Percentiles rank a stretch among this genome's conserved stretches.
These are phyloP conservation scores for Colletotrichum coccodes DNA, from an alignment of 2,329 filamentous ascomycete genomes.

Conservation along the genomic window DNA sequence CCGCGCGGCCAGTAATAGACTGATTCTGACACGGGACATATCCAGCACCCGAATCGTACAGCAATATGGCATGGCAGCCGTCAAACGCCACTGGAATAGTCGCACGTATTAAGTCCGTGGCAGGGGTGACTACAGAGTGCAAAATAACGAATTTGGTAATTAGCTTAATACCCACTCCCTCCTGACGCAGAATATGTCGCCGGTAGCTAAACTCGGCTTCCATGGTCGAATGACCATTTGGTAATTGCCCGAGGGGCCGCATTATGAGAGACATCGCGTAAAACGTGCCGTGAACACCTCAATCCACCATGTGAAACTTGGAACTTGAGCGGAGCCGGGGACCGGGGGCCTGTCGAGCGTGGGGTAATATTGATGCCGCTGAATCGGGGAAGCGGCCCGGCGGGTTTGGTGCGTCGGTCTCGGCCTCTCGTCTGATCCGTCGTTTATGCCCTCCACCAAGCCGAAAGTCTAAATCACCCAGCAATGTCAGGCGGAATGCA, in stretches of 20 bases:
- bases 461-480: conserved; percentile 13
- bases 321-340: background rate
- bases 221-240: background rate
- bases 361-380: background rate
- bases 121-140: too few species aligned
- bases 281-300: conserved; percentile 9
- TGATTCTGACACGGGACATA: background rate
- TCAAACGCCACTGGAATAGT: background rate
- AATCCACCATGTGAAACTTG: conserved; percentile 12
- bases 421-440: conserved; percentile 20
- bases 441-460: conserved; percentile 24
- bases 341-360: background rate
- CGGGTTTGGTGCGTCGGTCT: background rate
- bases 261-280: background rate
- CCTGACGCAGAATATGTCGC: background rate
- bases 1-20: background rate
- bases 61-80: background rate
- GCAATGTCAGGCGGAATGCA: background rate
- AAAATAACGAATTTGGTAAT: background rate
- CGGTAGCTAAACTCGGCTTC: background rate
- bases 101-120: too few species aligned
- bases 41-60: background rate
- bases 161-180: background rate
- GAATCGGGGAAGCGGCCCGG: conserved; percentile 3
- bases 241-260: background rate